Evolutionary conservation across 2,329 filamentous ascomycete species (phyloP).

Genomic region (Pseudofabraea citricarpa): DNA sequence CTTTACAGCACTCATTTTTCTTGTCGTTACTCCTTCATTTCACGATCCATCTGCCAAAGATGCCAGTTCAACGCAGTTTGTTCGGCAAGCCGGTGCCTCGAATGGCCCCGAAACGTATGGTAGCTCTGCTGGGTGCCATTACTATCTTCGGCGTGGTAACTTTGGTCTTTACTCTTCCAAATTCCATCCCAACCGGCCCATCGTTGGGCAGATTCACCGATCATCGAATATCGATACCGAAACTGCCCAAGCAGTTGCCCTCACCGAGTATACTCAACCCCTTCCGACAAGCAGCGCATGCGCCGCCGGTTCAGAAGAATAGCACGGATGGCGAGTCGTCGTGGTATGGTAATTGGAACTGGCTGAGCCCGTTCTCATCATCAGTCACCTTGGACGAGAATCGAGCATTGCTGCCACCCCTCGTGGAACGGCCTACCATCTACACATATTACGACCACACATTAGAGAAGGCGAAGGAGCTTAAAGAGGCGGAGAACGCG

Average conservation of each 20-base stretch:
- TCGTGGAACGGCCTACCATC: slow-evolving; percentile 64
- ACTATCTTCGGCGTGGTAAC: slow-evolving; percentile 49
- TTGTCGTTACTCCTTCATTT: neutral
- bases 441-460: slow-evolving; percentile 88
- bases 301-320: slow-evolving; percentile 69
- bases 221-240: slow-evolving; percentile 44
- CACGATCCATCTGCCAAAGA: too few species aligned
- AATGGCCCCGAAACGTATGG: slow-evolving; percentile 47
- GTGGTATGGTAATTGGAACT: slow-evolving; percentile 88
- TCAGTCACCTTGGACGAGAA: slow-evolving; percentile 76
- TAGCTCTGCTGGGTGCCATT: slow-evolving; percentile 44
- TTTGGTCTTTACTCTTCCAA: slow-evolving; percentile 47
- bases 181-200: slow-evolving; percentile 41
- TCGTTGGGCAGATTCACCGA: slow-evolving; percentile 45
- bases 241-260: slow-evolving; percentile 34
- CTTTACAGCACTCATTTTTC: slow-evolving; percentile 3
- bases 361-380: slow-evolving; percentile 85
- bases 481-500: slow-evolving; percentile 69
- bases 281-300: slow-evolving; percentile 66
- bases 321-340: slow-evolving; percentile 73
- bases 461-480: slow-evolving; percentile 54
- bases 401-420: slow-evolving; percentile 75
- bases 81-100: slow-evolving; percentile 46
- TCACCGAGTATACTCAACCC: slow-evolving; percentile 50
- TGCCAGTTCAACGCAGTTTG: slow-evolving; percentile 42